Evolutionary conservation across 1,284 basidiomycete genomes (phyloP).

Genomic region (Trichosporon inkin): DNA sequence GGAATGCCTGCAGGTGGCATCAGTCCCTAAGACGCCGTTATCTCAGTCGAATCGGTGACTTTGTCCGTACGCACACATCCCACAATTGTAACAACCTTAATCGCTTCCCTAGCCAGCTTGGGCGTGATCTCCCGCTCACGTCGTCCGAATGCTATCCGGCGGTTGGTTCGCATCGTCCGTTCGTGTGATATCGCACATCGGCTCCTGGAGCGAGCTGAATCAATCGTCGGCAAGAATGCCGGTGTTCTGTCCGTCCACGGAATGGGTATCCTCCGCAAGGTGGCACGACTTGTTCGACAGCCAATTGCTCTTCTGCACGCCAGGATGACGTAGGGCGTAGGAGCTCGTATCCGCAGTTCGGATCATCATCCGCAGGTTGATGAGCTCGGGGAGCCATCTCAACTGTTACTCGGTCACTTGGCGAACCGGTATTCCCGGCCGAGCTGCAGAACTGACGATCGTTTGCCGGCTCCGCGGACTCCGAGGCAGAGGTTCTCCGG

Average conservation of each 20-base stretch:
- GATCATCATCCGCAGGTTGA: neutral
- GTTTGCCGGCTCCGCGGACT: neutral
- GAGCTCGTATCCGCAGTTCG: too few relatives aligned
- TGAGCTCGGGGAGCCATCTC: neutral
- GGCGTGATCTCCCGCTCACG: neutral
- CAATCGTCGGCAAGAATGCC: neutral
- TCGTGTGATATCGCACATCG: neutral
- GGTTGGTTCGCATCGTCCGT: neutral
- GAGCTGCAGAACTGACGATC: neutral
- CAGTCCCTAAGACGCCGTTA: neutral
- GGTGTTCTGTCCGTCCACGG: neutral
- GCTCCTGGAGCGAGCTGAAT: neutral
- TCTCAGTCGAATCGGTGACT: slow-evolving; percentile 1
- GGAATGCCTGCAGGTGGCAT: neutral
- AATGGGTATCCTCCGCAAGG: neutral
- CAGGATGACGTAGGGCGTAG: too few relatives aligned
- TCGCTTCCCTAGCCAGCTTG: neutral
- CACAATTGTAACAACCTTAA: neutral
- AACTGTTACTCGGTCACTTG: neutral
- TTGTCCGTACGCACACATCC: neutral
- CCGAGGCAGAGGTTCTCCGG: neutral
- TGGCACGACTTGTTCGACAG: too few relatives aligned
- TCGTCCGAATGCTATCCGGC: neutral
- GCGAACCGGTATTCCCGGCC: neutral
- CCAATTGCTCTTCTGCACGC: too few relatives aligned